phyloP scores from a whole-genome alignment of 2,329 filamentous ascomycete species.

The Phialemoniopsis sp. region DNA sequence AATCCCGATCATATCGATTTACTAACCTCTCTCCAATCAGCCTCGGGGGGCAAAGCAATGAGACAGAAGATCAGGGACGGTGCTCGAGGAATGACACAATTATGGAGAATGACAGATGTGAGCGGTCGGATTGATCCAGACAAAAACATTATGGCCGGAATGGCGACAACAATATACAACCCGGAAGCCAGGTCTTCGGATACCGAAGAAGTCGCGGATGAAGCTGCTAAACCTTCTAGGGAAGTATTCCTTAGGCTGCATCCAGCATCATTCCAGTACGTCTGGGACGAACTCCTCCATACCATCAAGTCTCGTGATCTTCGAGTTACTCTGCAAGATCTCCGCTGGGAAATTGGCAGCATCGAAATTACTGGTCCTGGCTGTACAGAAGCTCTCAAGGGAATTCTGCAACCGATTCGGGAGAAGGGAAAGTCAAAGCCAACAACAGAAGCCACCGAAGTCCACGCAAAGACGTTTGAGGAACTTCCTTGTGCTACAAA shows the following conservation, averaged over 20 bases:
- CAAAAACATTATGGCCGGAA: no score
- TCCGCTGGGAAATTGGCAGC: slow-evolving; percentile 64
- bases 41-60: slow-evolving; percentile 36
- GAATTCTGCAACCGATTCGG: slow-evolving; percentile 56
- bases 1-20: slow-evolving; percentile 59
- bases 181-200: no score
- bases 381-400: slow-evolving; percentile 72
- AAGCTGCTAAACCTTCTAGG: neutral
- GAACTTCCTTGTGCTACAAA: slow-evolving; percentile 59
- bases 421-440: slow-evolving; percentile 9
- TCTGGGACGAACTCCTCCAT: slow-evolving; percentile 60
- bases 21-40: slow-evolving; percentile 61
- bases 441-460: slow-evolving; percentile 20
- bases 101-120: no score
- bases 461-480: slow-evolving; percentile 44
- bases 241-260: slow-evolving; percentile 46
- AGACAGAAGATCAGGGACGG: no score
- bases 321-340: slow-evolving; percentile 59
- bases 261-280: slow-evolving; percentile 71
- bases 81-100: no score
- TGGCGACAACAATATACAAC: no score
- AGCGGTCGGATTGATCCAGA: no score
- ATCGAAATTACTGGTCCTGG: slow-evolving; percentile 61
- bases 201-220: no score
- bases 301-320: slow-evolving; percentile 58